Evolutionary conservation across 2,329 filamentous ascomycete genomes (phyloP), one percentile per base, ranked within the genome.

Genomic region (Dryadomyces quercivorus): DNA sequence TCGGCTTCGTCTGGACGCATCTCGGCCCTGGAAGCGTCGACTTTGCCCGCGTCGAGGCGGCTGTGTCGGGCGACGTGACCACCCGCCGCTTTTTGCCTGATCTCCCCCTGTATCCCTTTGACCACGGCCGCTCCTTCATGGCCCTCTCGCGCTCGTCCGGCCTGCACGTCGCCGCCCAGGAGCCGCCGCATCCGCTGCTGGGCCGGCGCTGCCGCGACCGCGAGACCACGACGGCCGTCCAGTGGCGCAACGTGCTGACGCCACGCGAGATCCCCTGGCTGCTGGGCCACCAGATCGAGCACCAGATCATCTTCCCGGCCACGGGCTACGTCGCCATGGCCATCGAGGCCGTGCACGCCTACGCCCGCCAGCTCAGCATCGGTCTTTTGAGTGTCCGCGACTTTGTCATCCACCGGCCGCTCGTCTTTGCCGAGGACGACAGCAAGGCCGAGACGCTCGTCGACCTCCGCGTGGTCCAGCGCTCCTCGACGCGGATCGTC

Each of bases 381-480:
- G 55, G 56, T 21, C 67, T 69, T 43, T 69, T 71, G 49, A 58
- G 66, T 15, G 67, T 21, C 22, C 3, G 45, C 16, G 50, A 34
- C 38, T 4, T 52, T 10, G 8, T 9, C 9, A 52, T 34, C n/a
- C 7, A 7, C 10, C 31, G 12, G 2, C 31, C 47, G 2, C 20
- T 50, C 1, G n/a, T 31, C n/a, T 38, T 50, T 20, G n/a, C 4
- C 36, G 36, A 40, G 10, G 15, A 40, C 12, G 36, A 12, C 36
- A 16, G 36, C 36, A 16, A 13, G 10, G 36, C 36, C 15, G 36
- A 40, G 36, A 40, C 36, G 10, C 15, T 16, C 6, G 15, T 16
- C 6, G 36, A 40, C 12, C 36, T 40, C 36, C 36, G 36, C 12
- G 26, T 31, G 26, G 26, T 31, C 4, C 26, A 31, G 26, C 26